Base-by-base conservation (phyloP, 768 basidiomycete species). In the Termitomyces sp. region DNA sequence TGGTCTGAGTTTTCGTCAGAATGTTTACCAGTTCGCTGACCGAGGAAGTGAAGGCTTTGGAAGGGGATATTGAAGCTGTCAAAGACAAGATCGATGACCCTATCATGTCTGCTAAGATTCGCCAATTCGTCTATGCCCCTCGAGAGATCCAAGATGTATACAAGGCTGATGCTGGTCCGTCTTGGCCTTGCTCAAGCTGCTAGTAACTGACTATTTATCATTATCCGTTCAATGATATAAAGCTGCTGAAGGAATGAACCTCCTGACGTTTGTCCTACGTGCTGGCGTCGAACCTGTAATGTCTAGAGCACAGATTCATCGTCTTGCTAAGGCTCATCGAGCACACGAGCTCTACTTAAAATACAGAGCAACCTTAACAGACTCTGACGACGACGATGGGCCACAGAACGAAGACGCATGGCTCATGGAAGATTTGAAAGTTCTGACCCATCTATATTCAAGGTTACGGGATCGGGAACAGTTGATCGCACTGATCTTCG, bases 341-440 rank as follows among this genome's bases (percentile, higher is more conserved):
- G 92, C 93, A 1, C 92, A 97, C 74, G 76, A 75, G 15, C 73
- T 79, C n/a, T 98, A 98, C 73, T 64, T 84, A 63, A 77, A 74
- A 51, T 73, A 85, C 54, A 81, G 80, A 44, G 83, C 82, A 52
- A 71, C 77, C 6, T 66, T 88, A 54, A 78, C 77, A 22, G 92
- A 94, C 68, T 97, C 94, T 2, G 94, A 95, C 64, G 91, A 94
- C 65, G 93, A 97, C 57, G 89, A 95, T 39, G 96, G 94, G 0
- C 95, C 96, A 1, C 81, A 85, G 56, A 87, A 95, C 66, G 97
- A 99, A 47, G 94, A 97, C 66, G 96, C 90, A 8, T 99, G 97
- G 97, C 72, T 99, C 33, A 90, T 90, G 61, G 96, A 98, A 70
- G 97, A 99, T 70, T 73, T 98, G 54, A 84, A 82, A 60, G 77